Evolutionary conservation across 2,329 filamentous ascomycete genomes (phyloP).

Genomic region (Lachnellula willkommii): DNA sequence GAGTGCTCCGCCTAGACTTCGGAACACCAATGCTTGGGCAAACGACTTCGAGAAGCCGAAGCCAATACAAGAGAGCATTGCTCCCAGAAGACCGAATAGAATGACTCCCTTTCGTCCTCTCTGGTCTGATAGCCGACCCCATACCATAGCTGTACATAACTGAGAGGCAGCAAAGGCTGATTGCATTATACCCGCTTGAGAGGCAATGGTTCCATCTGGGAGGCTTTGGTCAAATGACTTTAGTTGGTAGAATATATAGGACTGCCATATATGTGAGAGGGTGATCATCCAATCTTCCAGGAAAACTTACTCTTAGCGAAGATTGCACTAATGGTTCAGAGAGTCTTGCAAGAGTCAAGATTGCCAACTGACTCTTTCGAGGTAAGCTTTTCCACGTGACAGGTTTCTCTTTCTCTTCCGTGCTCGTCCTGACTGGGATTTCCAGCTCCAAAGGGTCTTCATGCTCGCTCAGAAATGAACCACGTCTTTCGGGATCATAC

Average conservation of each 20-base stretch:
- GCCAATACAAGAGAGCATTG: slow-evolving; percentile 57
- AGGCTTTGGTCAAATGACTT: slow-evolving; percentile 49
- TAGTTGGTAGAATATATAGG: slow-evolving; percentile 71
- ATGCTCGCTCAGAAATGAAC: slow-evolving; percentile 17
- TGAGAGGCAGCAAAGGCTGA: slow-evolving; percentile 63
- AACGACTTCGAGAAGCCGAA: slow-evolving; percentile 65
- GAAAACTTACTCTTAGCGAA: slow-evolving; percentile 36
- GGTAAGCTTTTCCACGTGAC: slow-evolving; percentile 73
- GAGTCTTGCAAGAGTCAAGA: slow-evolving; percentile 72
- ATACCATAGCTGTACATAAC: slow-evolving; percentile 63
- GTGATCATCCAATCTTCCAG: neutral
- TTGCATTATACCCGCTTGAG: slow-evolving; percentile 63
- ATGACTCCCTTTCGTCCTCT: slow-evolving; percentile 55
- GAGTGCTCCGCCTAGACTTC: slow-evolving; percentile 57
- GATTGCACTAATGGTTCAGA: slow-evolving; percentile 81
- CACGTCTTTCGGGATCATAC: slow-evolving; percentile 3
- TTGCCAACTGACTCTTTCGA: slow-evolving; percentile 69
- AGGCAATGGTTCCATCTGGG: slow-evolving; percentile 47
- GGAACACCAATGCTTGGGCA: slow-evolving; percentile 51
- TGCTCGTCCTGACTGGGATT: slow-evolving; percentile 8
- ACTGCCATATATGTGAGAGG: slow-evolving; percentile 44
- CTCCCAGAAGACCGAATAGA: slow-evolving; percentile 59
- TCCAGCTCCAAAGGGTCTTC: slow-evolving; percentile 27
- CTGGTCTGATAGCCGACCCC: slow-evolving; percentile 59
- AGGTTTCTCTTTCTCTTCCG: slow-evolving; percentile 25